Evolutionary conservation across 208 protist species (phyloP).

Genomic region (Crithidia acanthocephali): DNA sequence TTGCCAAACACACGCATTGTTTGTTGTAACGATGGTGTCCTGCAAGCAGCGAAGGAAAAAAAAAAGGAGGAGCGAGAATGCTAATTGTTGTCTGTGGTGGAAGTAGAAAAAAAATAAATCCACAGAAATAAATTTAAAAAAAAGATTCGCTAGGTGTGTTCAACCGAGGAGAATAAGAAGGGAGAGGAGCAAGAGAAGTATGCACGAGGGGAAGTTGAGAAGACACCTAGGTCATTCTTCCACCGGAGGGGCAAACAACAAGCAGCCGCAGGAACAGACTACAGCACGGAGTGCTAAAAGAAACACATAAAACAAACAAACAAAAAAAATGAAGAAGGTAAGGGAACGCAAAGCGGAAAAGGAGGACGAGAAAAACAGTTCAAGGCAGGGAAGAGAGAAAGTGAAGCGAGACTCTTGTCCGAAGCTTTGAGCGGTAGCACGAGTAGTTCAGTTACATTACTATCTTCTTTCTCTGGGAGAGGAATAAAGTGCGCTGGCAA

Average conservation of each 20-base stretch:
- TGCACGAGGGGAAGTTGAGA: no score
- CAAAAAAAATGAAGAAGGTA: neutral
- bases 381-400: neutral
- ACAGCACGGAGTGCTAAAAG: no score
- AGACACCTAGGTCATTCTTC: no score
- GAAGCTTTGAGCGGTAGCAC: neutral
- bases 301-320: constrained; percentile 1
- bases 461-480: neutral
- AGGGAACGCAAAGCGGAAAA: neutral
- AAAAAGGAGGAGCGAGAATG: neutral
- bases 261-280: no score
- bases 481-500: neutral
- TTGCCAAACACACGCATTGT: neutral
- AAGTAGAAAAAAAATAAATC: neutral
- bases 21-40: neutral
- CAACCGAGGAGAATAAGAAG: no score
- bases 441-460: neutral
- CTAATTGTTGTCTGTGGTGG: neutral
- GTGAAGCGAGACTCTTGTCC: neutral
- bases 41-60: neutral
- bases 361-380: neutral
- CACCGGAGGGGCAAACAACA: no score
- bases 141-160: neutral
- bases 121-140: constrained; percentile 6
- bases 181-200: no score